A percentile compares a stretch with the other conserved stretches of the same genome.
Conservation (phyloP, 306 rosid species). For the Prunus armeniaca region DNA sequence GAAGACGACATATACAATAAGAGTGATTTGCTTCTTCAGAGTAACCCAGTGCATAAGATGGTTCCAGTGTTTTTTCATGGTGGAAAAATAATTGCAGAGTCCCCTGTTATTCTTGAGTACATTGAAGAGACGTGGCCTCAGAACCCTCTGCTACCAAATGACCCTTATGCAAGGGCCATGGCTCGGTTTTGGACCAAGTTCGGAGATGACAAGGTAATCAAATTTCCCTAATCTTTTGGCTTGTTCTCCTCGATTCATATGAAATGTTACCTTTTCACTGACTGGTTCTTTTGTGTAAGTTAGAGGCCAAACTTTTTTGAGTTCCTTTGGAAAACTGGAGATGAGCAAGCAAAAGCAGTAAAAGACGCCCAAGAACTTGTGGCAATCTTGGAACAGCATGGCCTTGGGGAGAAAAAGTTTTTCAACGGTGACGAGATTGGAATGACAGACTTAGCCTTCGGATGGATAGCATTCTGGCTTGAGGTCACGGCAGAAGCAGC, state of each 20-base stretch:
- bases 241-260: background rate
- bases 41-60: constrained; percentile 7
- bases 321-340: background rate
- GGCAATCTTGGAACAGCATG: constrained; percentile 10
- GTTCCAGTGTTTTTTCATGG: constrained; percentile 21
- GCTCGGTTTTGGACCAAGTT: constrained; percentile 15
- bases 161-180: background rate
- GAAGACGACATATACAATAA: constrained; percentile 10
- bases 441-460: constrained; percentile 8
- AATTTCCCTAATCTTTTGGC: background rate
- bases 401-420: constrained; percentile 9
- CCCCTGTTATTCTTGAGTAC: constrained; percentile 7
- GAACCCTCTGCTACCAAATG: constrained; percentile 17
- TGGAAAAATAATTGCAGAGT: constrained; percentile 5
- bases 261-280: background rate
- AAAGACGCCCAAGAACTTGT: background rate
- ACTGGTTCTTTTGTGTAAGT: background rate
- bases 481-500: constrained; percentile 4
- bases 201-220: constrained; percentile 16
- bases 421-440: background rate
- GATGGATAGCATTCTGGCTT: constrained; percentile 11
- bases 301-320: background rate
- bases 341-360: constrained; percentile 7
- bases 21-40: background rate
- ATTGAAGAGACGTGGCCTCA: constrained; percentile 14